A percentile compares a stretch with the other conserved stretches of the same genome.
phyloP scores from a whole-genome alignment of 768 basidiomycete species.

The Hemileccinum impolitum region DNA sequence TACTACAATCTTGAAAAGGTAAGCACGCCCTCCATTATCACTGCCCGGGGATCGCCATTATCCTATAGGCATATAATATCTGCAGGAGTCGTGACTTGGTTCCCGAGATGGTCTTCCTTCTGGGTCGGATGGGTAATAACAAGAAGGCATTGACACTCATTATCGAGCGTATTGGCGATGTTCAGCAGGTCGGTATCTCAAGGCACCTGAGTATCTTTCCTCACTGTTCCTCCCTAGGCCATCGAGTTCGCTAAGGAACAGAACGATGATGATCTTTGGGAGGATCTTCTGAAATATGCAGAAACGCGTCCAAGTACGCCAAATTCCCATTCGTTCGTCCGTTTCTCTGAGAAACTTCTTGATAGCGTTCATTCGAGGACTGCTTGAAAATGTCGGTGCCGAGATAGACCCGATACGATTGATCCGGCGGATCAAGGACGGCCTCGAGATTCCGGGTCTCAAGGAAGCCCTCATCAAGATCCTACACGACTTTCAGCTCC shows the following conservation, averaged over 20 bases:
- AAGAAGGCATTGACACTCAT: constrained; percentile 92
- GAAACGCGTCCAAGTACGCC: constrained; percentile 83
- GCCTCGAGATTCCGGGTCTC: constrained; percentile 92
- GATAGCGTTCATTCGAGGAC: constrained; percentile 86
- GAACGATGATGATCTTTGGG: constrained; percentile 96
- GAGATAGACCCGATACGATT: constrained; percentile 94
- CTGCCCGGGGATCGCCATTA: background rate
- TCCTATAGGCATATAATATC: constrained; percentile 71
- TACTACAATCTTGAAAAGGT: constrained; percentile 89
- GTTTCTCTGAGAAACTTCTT: background rate
- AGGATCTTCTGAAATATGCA: constrained; percentile 90
- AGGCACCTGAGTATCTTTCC: background rate
- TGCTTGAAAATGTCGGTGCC: constrained; percentile 93
- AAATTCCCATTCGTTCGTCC: background rate
- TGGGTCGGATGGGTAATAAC: constrained; percentile 97
- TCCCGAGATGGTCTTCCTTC: constrained; percentile 94
- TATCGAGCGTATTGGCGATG: constrained; percentile 92
- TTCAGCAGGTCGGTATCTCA: constrained; percentile 61
- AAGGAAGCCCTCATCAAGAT: constrained; percentile 96
- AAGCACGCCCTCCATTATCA: constrained; percentile 1
- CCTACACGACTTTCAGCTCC: constrained; percentile 91
- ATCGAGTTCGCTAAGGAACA: constrained; percentile 99
- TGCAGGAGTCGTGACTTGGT: constrained; percentile 86
- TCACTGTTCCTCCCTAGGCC: constrained; percentile 47
- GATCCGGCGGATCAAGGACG: constrained; percentile 93